Evolutionary conservation across 1,139 yeast species (phyloP).

Genomic region (Kodamaea ohmeri): DNA sequence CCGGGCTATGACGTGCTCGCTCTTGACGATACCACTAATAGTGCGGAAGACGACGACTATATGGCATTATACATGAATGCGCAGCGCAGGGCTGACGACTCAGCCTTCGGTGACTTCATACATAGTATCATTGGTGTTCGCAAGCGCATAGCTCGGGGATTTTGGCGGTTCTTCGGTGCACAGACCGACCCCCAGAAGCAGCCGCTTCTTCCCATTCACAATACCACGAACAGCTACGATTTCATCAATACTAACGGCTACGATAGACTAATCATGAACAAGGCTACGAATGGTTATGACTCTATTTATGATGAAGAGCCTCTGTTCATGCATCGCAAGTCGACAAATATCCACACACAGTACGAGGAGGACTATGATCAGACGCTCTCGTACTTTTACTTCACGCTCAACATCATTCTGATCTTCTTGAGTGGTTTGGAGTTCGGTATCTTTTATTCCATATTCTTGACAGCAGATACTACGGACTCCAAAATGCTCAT

Average conservation of each 20-base stretch:
- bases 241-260: no score
- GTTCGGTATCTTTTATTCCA: constrained; percentile 41
- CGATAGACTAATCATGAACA: no score
- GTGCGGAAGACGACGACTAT: constrained; percentile 18
- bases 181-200: constrained; percentile 1
- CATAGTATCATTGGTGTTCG: constrained; percentile 21
- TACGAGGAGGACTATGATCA: constrained; percentile 37
- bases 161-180: constrained; percentile 6
- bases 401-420: constrained; percentile 35
- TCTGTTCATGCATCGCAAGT: constrained; percentile 15
- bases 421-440: constrained; percentile 44
- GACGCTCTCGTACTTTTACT: constrained; percentile 37
- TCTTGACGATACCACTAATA: constrained; percentile 8
- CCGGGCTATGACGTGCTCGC: constrained; percentile 8
- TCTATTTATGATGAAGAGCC: constrained; percentile 36
- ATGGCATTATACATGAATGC: constrained; percentile 20
- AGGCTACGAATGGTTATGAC: constrained; percentile 27
- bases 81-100: constrained; percentile 17
- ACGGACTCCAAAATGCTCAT: constrained; percentile 24
- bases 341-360: constrained; percentile 19
- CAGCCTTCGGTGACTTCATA: constrained; percentile 17
- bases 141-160: constrained; percentile 13
- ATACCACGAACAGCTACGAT: neutral
- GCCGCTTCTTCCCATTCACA: constrained; percentile 6
- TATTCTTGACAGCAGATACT: constrained; percentile 25